phyloP scores from a whole-genome alignment of 2,329 filamentous ascomycete genomes.

The Penicillium thymicola region DNA sequence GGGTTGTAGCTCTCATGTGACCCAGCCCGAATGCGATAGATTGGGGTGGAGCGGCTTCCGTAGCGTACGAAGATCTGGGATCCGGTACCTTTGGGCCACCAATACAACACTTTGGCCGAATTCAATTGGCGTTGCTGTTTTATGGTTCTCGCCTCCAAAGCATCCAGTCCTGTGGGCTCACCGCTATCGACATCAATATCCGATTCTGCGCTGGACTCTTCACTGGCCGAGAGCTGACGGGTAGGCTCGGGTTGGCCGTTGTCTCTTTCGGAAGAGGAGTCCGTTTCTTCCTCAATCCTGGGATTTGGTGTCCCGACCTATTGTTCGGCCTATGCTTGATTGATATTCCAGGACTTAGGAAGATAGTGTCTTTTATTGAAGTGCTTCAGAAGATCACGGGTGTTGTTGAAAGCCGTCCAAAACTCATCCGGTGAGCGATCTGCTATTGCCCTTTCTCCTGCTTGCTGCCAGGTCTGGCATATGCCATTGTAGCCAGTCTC shows the following conservation, averaged over 20 bases:
- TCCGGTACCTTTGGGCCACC: slow-evolving; percentile 17
- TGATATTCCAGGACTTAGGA: not conserved
- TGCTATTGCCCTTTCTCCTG: accelerated
- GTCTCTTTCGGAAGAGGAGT: not conserved
- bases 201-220: not conserved
- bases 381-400: accelerated
- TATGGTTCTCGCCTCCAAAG: slow-evolving; percentile 6
- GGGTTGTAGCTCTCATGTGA: slow-evolving; percentile 13
- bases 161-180: not conserved
- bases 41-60: slow-evolving; percentile 4
- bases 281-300: accelerated
- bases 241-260: no score
- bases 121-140: slow-evolving; percentile 4
- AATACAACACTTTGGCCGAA: slow-evolving; percentile 14
- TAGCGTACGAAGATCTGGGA: slow-evolving; percentile 18
- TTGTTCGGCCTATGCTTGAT: accelerated
- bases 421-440: not conserved
- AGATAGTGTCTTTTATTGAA: not conserved
- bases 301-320: not conserved
- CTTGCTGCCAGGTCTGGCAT: not conserved
- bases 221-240: no score
- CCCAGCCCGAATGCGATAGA: slow-evolving; percentile 17
- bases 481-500: not conserved
- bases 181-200: not conserved
- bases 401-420: not conserved